Conservation (phyloP, 2,329 filamentous ascomycete species). For the Botrytis deweyae region DNA sequence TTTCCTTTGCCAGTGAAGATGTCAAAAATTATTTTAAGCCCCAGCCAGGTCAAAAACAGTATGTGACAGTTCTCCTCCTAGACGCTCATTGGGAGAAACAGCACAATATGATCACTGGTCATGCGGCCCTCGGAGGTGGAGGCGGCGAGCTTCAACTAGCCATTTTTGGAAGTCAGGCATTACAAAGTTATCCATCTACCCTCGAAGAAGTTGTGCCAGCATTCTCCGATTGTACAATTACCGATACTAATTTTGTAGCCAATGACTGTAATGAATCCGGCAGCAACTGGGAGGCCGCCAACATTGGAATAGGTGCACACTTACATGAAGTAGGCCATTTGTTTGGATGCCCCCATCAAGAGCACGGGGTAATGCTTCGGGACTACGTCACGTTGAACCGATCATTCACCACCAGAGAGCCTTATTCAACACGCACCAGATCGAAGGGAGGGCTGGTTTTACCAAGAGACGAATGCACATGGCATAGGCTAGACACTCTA, state of each 20-base stretch:
- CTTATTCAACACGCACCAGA: slow-evolving; percentile 84
- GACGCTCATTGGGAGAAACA: slow-evolving; percentile 84
- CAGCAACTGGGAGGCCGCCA: slow-evolving; percentile 93
- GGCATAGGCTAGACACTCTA: slow-evolving; percentile 86
- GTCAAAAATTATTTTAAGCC: slow-evolving; percentile 76
- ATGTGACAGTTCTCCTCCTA: slow-evolving; percentile 82
- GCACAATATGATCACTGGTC: slow-evolving; percentile 69
- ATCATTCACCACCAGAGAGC: slow-evolving; percentile 76
- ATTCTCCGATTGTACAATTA: slow-evolving; percentile 87
- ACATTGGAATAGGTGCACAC: slow-evolving; percentile 90
- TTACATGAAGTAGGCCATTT: slow-evolving; percentile 88
- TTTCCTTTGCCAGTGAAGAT: slow-evolving; percentile 72
- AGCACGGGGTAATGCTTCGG: slow-evolving; percentile 85
- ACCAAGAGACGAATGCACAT: slow-evolving; percentile 79
- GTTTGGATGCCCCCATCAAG: slow-evolving; percentile 86
- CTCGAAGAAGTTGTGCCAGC: slow-evolving; percentile 88
- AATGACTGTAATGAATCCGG: slow-evolving; percentile 87
- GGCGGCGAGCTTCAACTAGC: slow-evolving; percentile 75
- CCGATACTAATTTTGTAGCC: slow-evolving; percentile 74
- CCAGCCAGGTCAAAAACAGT: slow-evolving; percentile 74
- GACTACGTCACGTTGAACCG: slow-evolving; percentile 85
- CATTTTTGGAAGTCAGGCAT: slow-evolving; percentile 87
- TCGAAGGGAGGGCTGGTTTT: slow-evolving; percentile 75
- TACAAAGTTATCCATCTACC: slow-evolving; percentile 86
- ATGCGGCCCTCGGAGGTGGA: slow-evolving; percentile 80